Base-by-base conservation (phyloP, 352 stramenopile species). In the Phytophthora capsici region DNA sequence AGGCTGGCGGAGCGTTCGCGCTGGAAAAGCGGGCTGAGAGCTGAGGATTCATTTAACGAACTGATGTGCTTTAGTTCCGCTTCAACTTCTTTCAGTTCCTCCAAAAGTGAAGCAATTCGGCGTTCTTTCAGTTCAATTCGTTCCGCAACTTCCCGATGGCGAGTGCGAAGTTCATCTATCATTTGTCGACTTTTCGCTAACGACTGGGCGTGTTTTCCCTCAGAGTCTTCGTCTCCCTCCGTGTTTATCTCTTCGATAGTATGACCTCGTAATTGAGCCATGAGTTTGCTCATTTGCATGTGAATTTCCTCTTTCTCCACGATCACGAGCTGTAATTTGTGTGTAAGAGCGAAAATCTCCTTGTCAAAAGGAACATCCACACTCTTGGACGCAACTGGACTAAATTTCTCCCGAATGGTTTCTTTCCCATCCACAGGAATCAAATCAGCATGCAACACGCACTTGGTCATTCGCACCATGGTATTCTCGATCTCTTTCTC, bases 261-360 rank as follows among this genome's bases (percentile, higher is more conserved):
- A 17, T 74, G 66, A 1, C 71, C 55, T 7, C 62, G 65, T 22
- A 89, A 23, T 49, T 79, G 53, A 19, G 58, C 61, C 73, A 88
- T 85, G 2, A 89, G 53, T 13, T 76, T 72, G 37, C 71, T 86
- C 79, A 94, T 88, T 57, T 92, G 81, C 28, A 86, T 77, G 34
- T 88, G 71, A 41, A 91, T 79, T 23, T 94, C 85, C 34, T 90
- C 85, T 45, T 92, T 91, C 51, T 92, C 75, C 26, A 90, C 80
- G 19, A 90, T 91, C 48, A 88, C 83, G 16, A 81, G 71, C 63
- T 94, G 81, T 1, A 94, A 57, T 41, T 89, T 90, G 55, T 91
- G 77, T 0, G 83, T 92, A 30, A 91, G 60, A 9, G 79, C 82
- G 57, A 88, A 91, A 20, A 94, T 91, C 37, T 94, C 85, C 46